A percentile compares a stretch with the other conserved stretches of the same genome.
These are phyloP conservation scores for Allodekkera sacchari DNA, from an alignment of 805 yeast genomes.

Conservation along the genomic window DNA sequence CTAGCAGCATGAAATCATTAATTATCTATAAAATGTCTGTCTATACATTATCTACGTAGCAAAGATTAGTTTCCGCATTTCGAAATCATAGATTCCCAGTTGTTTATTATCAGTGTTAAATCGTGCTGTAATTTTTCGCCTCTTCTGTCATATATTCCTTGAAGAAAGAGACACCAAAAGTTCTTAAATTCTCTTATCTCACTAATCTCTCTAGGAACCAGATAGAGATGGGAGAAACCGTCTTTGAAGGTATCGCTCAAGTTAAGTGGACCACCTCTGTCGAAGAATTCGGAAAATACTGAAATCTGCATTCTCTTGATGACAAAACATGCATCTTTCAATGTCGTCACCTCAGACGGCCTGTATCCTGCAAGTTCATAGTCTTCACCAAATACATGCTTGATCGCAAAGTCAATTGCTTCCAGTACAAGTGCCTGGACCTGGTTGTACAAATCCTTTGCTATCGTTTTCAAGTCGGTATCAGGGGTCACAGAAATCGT, in stretches of 20 bases:
- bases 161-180: conserved; percentile 45
- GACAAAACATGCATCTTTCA: conserved; percentile 35
- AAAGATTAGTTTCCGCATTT: neutral
- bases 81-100: conserved; percentile 9
- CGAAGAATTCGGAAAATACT: conserved; percentile 46
- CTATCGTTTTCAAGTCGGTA: neutral
- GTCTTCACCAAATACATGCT: conserved; percentile 50
- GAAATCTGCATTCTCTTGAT: conserved; percentile 45
- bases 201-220: conserved; percentile 21
- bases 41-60: neutral
- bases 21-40: neutral
- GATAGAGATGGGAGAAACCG: no score
- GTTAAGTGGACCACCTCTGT: conserved; percentile 6
- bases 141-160: conserved; percentile 33
- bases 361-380: conserved; percentile 43
- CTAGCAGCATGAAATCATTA: neutral
- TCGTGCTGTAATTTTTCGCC: conserved; percentile 23
- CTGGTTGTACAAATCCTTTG: conserved; percentile 30
- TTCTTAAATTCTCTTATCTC: conserved; percentile 32
- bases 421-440: conserved; percentile 31
- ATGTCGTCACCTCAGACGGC: conserved; percentile 21
- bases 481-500: conserved; percentile 1
- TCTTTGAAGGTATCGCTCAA: conserved; percentile 14
- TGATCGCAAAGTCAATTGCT: conserved; percentile 44
- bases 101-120: conserved; percentile 15